phyloP scores from a whole-genome alignment of 129 eudicot species.

The Lactuca sativa region DNA sequence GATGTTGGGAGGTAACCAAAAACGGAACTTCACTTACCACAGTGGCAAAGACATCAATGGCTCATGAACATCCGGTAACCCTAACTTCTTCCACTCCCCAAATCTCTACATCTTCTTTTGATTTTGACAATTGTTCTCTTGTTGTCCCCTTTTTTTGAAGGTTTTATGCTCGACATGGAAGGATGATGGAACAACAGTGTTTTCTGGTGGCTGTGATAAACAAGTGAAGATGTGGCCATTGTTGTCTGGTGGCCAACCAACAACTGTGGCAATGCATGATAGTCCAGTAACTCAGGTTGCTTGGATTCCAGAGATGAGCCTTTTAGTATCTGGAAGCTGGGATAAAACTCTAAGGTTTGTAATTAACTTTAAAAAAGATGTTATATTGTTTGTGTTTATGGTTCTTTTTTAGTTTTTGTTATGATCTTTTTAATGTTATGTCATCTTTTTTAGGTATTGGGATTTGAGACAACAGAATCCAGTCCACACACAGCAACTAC shows the following conservation, averaged over 20 bases:
- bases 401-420: constrained; percentile 6
- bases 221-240: constrained; percentile 96
- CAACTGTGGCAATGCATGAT: constrained; percentile 91
- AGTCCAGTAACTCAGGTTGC: constrained; percentile 84
- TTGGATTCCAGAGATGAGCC: constrained; percentile 91
- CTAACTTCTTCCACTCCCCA: not conserved
- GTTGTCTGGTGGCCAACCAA: constrained; percentile 73
- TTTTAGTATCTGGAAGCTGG: constrained; percentile 93
- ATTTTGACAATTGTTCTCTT: not conserved
- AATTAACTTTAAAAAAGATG: not conserved
- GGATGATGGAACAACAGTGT: constrained; percentile 96
- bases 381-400: constrained; percentile 1
- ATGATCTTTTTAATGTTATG: constrained; percentile 4
- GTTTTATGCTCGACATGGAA: constrained; percentile 95
- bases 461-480: constrained; percentile 88
- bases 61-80: constrained; percentile 92
- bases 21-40: constrained; percentile 53
- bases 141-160: constrained; percentile 32
- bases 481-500: constrained; percentile 74
- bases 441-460: constrained; percentile 67
- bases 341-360: constrained; percentile 78
- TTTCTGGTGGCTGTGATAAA: constrained; percentile 97
- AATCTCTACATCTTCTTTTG: not conserved
- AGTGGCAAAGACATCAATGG: constrained; percentile 69
- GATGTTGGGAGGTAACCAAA: constrained; percentile 90